These are phyloP conservation scores for Sporormia fimetaria DNA, from an alignment of 495 filamentous ascomycete species.

Conservation along the genomic window DNA sequence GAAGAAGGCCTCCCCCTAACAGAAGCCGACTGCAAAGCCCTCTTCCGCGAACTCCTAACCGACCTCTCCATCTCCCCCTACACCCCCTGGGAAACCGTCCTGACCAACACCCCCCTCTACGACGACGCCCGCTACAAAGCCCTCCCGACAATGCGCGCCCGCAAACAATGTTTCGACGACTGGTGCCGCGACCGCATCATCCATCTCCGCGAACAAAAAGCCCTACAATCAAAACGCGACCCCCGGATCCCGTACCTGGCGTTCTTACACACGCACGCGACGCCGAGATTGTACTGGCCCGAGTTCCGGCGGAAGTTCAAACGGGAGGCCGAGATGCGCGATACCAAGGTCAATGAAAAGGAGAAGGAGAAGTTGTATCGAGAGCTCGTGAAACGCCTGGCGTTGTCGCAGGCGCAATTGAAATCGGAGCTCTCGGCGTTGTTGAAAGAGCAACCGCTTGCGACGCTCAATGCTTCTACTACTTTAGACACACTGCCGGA, in stretches of 20 bases:
- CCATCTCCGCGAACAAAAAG: slow-evolving; percentile 56
- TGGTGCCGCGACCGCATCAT: slow-evolving; percentile 70
- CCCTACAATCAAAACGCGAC: slow-evolving; percentile 70
- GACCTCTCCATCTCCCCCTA: slow-evolving; percentile 78
- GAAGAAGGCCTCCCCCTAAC: slow-evolving; percentile 42
- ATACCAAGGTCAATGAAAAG: slow-evolving; percentile 64
- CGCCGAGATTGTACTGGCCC: slow-evolving; percentile 87
- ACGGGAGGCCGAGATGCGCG: slow-evolving; percentile 70
- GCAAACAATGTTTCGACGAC: slow-evolving; percentile 68
- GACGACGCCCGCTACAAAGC: slow-evolving; percentile 79
- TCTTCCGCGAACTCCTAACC: slow-evolving; percentile 78
- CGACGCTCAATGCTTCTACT: slow-evolving; percentile 54
- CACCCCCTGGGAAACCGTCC: slow-evolving; percentile 77
- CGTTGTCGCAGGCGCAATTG: slow-evolving; percentile 57
- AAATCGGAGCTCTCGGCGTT: slow-evolving; percentile 73
- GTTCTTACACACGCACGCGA: slow-evolving; percentile 70
- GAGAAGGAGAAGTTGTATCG: slow-evolving; percentile 87
- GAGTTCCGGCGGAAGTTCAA: slow-evolving; percentile 89
- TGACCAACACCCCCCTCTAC: slow-evolving; percentile 71
- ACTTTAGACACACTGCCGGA: slow-evolving; percentile 54
- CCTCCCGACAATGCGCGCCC: slow-evolving; percentile 63
- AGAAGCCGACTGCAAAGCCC: slow-evolving; percentile 35
- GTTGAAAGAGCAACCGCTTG: slow-evolving; percentile 55
- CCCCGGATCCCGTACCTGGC: slow-evolving; percentile 73
- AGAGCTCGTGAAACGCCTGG: slow-evolving; percentile 70